Evolutionary conservation across 176 grass and related monocot genomes (phyloP).

Genomic region (Olyra latifolia): DNA sequence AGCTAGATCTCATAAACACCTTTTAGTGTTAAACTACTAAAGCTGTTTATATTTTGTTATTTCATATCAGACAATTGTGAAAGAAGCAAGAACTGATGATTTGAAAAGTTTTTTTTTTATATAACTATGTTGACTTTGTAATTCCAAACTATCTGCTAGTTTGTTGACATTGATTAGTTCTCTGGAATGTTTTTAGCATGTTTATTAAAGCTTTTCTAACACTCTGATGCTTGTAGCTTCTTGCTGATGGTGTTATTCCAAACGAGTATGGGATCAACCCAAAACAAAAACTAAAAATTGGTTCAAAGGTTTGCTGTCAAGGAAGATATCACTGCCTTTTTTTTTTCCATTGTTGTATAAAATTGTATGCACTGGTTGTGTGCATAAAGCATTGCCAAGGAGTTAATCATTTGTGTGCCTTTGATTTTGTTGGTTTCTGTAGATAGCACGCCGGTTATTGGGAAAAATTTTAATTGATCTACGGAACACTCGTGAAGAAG

Average conservation of each 20-base stretch:
- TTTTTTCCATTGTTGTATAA: neutral
- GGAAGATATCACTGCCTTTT: constrained; percentile 3
- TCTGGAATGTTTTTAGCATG: neutral
- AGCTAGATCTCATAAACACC: constrained; percentile 1
- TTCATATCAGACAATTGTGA: neutral
- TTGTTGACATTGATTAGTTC: neutral
- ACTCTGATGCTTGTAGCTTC: constrained; percentile 57
- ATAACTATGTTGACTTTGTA: neutral
- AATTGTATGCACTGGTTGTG: constrained; percentile 11
- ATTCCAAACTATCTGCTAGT: constrained; percentile 19
- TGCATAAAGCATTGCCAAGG: neutral
- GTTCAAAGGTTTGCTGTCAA: constrained; percentile 73
- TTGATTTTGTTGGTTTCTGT: constrained; percentile 18
- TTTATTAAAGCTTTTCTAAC: constrained; percentile 23
- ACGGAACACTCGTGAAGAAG: constrained; percentile 94
- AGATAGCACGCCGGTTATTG: constrained; percentile 95
- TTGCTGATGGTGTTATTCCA: constrained; percentile 99
- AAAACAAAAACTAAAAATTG: constrained; percentile 94
- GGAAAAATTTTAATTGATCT: constrained; percentile 97
- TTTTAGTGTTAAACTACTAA: neutral
- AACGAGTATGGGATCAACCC: constrained; percentile 99
- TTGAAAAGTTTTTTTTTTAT: neutral
- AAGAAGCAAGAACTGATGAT: neutral
- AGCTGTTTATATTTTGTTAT: neutral
- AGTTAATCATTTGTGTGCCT: neutral